Evolutionary conservation across 805 yeast species (phyloP), one percentile per base, ranked within the genome.

Genomic region (Blastobotrys muscicola): DNA sequence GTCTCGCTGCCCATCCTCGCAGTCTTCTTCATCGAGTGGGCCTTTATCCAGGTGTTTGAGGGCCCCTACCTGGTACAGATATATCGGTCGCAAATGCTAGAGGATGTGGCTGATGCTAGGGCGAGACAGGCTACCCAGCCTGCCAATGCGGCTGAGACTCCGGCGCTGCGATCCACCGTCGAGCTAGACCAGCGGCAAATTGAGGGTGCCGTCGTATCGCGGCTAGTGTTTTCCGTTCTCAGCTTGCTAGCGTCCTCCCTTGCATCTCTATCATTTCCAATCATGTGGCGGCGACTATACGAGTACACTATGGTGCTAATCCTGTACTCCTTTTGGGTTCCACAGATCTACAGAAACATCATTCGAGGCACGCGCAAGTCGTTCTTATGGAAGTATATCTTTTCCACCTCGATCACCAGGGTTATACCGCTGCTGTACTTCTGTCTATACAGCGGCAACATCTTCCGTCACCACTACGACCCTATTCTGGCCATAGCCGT

Each of bases 331-430:
- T 80, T 75, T 52, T 87, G 96, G 96, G 51, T 84, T 11, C 96
- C 97, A 1, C 97, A 89, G 60, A 80, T 85, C 36, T 79, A 78
- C 52, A 70, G 96, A 58, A 85, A 86, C 57, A 75, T 80, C 2
- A 59, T 79, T 26, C 71, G 85, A 42, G 90, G 89, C 14, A 70
- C 78, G 44, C 70, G 85, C 44, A 69, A 75, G 44, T 76, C 83
- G 12, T 76, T 86, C 49, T 63, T 71, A 32, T 84, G 94, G 89
- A 76, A 74, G 48, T 89, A 83, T 52, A 73, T 86, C n/a, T 20
- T 80, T 8, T 84, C 87, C 0, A 76, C 83, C 0, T 75, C 86
- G 0, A 33, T 76, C 1, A 61, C 83, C 7, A 66, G 95, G 48
- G 54, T 80, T 2, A 29, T 72, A 1, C 96, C 97, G 0, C 59